Conservation (phyloP, 495 filamentous ascomycete genomes). For the Platismatia glauca region DNA sequence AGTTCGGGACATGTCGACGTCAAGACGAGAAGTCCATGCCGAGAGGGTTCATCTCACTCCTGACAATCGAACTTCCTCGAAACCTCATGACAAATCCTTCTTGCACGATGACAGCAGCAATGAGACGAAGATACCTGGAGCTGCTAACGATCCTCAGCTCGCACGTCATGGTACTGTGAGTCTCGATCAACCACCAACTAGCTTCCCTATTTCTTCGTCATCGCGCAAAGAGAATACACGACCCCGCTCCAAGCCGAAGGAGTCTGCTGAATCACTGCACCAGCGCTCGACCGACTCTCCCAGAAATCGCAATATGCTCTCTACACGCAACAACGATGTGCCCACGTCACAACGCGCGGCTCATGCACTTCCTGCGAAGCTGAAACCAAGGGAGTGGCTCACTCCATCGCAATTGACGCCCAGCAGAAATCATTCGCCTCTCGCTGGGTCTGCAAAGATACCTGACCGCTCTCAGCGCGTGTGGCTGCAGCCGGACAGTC, state of each 20-base stretch:
- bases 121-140: constrained; percentile 27
- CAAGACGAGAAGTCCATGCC: constrained; percentile 4
- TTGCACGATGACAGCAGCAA: constrained; percentile 45
- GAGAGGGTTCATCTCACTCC: constrained; percentile 11
- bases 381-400: constrained; percentile 10
- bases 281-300: constrained; percentile 5
- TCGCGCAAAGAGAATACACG: constrained; percentile 2
- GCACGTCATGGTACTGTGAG: constrained; percentile 9
- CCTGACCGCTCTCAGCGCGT: constrained; percentile 10
- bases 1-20: constrained; percentile 2
- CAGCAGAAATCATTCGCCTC: constrained; percentile 6
- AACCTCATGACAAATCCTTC: constrained; percentile 37
- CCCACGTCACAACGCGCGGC: not conserved
- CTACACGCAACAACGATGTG: constrained; percentile 3
- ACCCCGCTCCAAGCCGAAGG: constrained; percentile 4
- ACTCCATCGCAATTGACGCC: constrained; percentile 11
- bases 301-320: not conserved
- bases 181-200: constrained; percentile 15
- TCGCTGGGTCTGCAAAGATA: constrained; percentile 3
- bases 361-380: constrained; percentile 1
- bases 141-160: constrained; percentile 6
- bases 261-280: not conserved
- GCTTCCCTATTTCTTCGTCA: not conserved
- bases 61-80: constrained; percentile 1
- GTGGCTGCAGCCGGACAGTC: constrained; percentile 32